Percentiles rank a stretch among this genome's conserved stretches.
phyloP scores from a whole-genome alignment of 805 yeast species.

The Cyberlindnera xishuangbannaensis region DNA sequence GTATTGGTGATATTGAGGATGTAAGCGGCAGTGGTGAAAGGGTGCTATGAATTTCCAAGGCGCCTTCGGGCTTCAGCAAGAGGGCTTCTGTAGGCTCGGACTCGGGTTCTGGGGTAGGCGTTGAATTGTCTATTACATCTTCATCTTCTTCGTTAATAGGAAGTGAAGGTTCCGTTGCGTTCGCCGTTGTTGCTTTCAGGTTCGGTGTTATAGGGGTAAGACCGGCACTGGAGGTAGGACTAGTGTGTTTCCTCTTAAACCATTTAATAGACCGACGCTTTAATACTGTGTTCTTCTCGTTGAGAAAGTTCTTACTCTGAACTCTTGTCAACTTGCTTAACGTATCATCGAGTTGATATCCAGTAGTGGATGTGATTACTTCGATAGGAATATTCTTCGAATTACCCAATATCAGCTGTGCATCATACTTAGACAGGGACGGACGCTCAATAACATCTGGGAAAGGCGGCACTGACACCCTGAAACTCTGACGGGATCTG shows the following conservation, averaged over 20 bases:
- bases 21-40: neutral
- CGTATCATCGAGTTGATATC: conserved; percentile 15
- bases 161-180: too few relatives aligned
- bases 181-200: too few relatives aligned
- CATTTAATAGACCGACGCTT: conserved; percentile 22
- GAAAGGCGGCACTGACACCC: conserved; percentile 57
- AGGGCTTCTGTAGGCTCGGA: too few relatives aligned
- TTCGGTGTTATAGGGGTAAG: too few relatives aligned
- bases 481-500: conserved; percentile 74
- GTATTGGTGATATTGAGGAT: conserved; percentile 9
- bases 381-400: conserved; percentile 23
- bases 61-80: too few relatives aligned
- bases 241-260: too few relatives aligned
- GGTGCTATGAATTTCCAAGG: too few relatives aligned
- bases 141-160: too few relatives aligned
- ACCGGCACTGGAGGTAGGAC: too few relatives aligned
- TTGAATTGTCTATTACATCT: too few relatives aligned
- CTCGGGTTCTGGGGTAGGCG: too few relatives aligned
- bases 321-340: conserved; percentile 21
- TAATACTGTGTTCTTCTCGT: conserved; percentile 18
- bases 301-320: conserved; percentile 21
- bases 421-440: conserved; percentile 20
- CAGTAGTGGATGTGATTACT: conserved; percentile 10
- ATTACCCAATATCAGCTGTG: conserved; percentile 11
- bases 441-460: conserved; percentile 55